Evolutionary conservation across 179 eudicot species (phyloP).

Genomic region (Sideroxylon spinosum): DNA sequence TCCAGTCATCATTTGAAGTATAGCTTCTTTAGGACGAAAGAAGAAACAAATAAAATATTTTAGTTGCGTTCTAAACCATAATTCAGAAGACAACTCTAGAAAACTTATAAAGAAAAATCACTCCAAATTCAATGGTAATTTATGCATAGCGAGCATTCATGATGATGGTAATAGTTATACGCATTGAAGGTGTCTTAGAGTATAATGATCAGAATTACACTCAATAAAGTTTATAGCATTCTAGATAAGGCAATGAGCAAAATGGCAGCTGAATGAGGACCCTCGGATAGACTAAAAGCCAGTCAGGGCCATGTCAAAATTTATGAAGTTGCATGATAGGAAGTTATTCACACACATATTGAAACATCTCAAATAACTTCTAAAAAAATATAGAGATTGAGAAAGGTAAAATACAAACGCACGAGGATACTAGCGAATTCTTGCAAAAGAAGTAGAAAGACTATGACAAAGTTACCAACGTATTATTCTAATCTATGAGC

Average conservation of each 20-base stretch:
- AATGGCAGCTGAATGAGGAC: not conserved
- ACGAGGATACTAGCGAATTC: too few relatives aligned
- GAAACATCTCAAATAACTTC: too few relatives aligned
- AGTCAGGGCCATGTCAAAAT: too few relatives aligned
- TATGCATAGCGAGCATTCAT: not conserved
- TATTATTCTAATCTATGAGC: too few relatives aligned
- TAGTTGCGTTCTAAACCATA: not conserved
- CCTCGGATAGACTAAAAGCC: too few relatives aligned
- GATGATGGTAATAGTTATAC: not conserved
- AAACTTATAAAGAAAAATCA: not conserved
- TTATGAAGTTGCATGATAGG: too few relatives aligned
- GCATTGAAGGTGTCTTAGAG: not conserved
- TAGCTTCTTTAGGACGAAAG: constrained; percentile 1
- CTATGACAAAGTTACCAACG: too few relatives aligned
- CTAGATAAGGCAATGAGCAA: not conserved
- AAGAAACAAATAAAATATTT: not conserved
- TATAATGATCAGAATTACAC: not conserved
- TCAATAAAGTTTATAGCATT: not conserved
- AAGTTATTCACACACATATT: too few relatives aligned
- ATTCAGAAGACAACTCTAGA: not conserved
- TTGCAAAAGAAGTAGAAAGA: too few relatives aligned
- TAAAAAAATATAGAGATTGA: too few relatives aligned
- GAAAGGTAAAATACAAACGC: too few relatives aligned
- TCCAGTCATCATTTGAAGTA: constrained; percentile 2
- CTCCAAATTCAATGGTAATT: not conserved